Percentiles rank a stretch among this genome's conserved stretches.
Conservation (phyloP, 192 early-diverging fungal genomes). For the Chytriomyces sp. region DNA sequence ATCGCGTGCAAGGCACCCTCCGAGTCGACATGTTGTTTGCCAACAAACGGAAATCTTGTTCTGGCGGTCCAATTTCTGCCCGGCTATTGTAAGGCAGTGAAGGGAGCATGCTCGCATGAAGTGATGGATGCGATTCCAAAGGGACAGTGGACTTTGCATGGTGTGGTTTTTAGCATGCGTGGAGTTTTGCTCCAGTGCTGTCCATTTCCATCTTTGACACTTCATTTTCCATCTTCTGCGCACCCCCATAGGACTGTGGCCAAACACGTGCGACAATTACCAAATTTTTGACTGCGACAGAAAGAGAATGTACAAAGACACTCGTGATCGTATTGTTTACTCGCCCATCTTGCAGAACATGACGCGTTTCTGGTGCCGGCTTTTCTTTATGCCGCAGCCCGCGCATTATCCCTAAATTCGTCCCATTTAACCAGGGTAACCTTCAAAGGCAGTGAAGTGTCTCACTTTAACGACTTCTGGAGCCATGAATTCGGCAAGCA, state of each 20-base stretch:
- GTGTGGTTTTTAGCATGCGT: slow-evolving; percentile 3
- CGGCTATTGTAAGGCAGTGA: slow-evolving; percentile 30
- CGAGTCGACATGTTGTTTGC: slow-evolving; percentile 27
- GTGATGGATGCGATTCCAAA: slow-evolving; percentile 34
- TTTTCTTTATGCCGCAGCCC: background rate
- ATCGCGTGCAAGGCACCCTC: background rate
- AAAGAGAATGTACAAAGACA: slow-evolving; percentile 20
- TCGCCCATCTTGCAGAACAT: slow-evolving; percentile 20
- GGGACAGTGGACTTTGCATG: slow-evolving; percentile 35
- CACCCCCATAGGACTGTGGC: slow-evolving; percentile 32
- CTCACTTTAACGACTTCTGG: slow-evolving; percentile 34
- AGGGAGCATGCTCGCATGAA: slow-evolving; percentile 32
- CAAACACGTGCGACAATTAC: slow-evolving; percentile 31
- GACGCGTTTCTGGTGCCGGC: slow-evolving; percentile 17
- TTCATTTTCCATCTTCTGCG: background rate
- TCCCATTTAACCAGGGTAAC: slow-evolving; percentile 30
- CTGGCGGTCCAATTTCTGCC: slow-evolving; percentile 40
- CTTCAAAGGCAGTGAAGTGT: slow-evolving; percentile 27
- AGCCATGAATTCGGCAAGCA: slow-evolving; percentile 32
- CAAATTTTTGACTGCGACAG: slow-evolving; percentile 36
- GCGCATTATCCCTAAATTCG: background rate
- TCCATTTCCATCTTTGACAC: background rate
- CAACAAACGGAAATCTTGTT: slow-evolving; percentile 35
- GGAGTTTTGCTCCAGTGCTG: background rate
- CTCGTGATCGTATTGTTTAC: background rate